Conservation (phyloP, 257 asterid genomes). For the Plantago major region DNA sequence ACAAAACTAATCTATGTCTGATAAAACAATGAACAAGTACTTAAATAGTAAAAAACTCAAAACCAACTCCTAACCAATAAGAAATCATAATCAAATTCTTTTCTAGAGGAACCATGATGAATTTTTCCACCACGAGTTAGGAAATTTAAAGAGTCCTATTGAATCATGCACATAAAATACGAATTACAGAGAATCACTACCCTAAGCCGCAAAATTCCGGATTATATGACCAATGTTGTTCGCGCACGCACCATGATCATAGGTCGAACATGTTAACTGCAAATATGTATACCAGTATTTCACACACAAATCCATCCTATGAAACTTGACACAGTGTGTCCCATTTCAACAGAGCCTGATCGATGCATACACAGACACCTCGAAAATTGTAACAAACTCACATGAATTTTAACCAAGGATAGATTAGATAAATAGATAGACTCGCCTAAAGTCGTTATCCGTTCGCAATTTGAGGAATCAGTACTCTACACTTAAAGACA, state of each 20-base stretch:
- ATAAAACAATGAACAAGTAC: too few species aligned
- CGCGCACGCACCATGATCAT: not conserved
- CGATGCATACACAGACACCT: not conserved
- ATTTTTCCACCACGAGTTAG: too few species aligned
- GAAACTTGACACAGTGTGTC: not conserved
- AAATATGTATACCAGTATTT: not conserved
- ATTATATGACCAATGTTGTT: not conserved
- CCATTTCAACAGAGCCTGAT: slow-evolving; percentile 1
- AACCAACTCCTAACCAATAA: too few species aligned
- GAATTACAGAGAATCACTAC: too few species aligned
- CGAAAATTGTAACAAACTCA: slow-evolving; percentile 7
- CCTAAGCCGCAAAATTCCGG: too few species aligned
- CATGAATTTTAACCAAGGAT: not conserved
- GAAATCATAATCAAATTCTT: too few species aligned
- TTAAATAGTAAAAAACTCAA: too few species aligned
- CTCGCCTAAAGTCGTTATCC: slow-evolving; percentile 21
- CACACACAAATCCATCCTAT: not conserved
- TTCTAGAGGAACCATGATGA: too few species aligned
- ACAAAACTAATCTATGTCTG: too few species aligned
- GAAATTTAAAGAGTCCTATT: too few species aligned
- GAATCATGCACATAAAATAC: too few species aligned
- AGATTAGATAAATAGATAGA: not conserved
- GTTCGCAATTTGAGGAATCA: slow-evolving; percentile 16
- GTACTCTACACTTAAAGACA: too few species aligned
- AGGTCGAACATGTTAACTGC: slow-evolving; percentile 1